A percentile compares a stretch with the other conserved stretches of the same genome.
phyloP scores from a whole-genome alignment of 441 rosid species.

The Viola pubescens region DNA sequence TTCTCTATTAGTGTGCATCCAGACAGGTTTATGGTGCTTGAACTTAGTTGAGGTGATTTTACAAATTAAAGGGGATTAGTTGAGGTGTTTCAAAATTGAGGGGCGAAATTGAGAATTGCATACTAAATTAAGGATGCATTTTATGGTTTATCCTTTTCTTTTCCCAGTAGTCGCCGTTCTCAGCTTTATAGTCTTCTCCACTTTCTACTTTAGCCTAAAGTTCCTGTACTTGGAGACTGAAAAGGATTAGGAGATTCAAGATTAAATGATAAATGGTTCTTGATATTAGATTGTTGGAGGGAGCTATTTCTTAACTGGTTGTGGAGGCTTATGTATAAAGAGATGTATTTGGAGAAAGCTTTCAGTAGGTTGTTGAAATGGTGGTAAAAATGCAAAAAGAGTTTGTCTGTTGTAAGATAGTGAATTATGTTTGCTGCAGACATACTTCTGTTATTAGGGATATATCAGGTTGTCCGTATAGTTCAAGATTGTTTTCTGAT shows the following conservation, averaged over 20 bases:
- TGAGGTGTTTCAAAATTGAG: no score
- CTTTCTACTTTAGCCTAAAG: not conserved
- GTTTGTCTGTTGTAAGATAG: not conserved
- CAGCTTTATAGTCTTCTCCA: not conserved
- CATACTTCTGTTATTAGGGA: not conserved
- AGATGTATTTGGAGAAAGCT: not conserved
- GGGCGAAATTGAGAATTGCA: no score
- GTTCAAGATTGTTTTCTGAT: conserved; percentile 6
- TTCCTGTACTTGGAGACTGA: not conserved
- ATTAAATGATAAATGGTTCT: not conserved
- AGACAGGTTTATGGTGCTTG: no score
- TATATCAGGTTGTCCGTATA: not conserved
- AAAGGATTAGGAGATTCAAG: not conserved
- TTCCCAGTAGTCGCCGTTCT: conserved; percentile 2
- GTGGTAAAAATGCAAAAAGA: not conserved
- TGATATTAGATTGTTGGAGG: not conserved
- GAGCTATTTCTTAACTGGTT: not conserved
- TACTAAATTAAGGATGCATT: not conserved
- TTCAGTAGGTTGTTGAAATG: not conserved
- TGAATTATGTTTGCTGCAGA: conserved; percentile 1
- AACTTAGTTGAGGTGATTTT: no score
- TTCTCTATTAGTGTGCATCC: no score
- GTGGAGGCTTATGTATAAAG: not conserved
- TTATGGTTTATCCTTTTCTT: conserved; percentile 5
- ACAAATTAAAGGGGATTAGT: no score